Conservation (phyloP, 2,329 filamentous ascomycete species). For the Colletotrichum orchidophilum region DNA sequence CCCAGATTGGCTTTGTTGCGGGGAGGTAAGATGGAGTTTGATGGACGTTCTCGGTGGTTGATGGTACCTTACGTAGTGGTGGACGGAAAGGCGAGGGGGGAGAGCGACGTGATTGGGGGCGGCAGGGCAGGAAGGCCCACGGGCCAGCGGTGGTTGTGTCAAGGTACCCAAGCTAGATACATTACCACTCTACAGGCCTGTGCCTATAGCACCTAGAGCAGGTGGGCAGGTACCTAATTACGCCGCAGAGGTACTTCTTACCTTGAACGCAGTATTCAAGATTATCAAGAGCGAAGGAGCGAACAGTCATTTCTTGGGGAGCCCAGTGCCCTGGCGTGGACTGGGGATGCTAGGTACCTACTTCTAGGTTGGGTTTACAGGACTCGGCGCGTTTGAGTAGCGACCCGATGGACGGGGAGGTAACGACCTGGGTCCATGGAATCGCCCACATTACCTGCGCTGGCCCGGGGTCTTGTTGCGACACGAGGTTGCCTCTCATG, state of each 20-base stretch:
- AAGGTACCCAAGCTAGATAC: too few species aligned
- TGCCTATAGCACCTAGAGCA: too few species aligned
- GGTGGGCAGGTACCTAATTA: neutral
- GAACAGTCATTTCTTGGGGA: neutral
- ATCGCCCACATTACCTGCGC: neutral
- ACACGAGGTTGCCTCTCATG: neutral
- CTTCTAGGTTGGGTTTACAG: neutral
- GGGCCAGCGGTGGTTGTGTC: neutral
- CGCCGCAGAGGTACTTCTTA: neutral
- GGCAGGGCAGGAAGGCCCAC: neutral
- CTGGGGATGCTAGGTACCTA: neutral
- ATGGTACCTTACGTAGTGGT: neutral
- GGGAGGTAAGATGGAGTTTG: conserved; percentile 19
- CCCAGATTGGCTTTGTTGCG: conserved; percentile 13
- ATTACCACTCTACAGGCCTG: too few species aligned
- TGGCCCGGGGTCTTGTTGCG: neutral
- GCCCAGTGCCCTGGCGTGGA: neutral
- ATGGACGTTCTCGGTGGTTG: neutral
- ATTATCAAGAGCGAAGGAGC: neutral
- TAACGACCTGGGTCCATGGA: neutral
- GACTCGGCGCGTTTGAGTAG: neutral
- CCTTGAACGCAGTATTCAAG: neutral
- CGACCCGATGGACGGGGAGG: neutral
- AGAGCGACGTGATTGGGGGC: neutral
- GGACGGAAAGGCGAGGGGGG: conserved; percentile 16